Base-by-base conservation (phyloP, 83 land plant genomes). In the Picea abies region DNA sequence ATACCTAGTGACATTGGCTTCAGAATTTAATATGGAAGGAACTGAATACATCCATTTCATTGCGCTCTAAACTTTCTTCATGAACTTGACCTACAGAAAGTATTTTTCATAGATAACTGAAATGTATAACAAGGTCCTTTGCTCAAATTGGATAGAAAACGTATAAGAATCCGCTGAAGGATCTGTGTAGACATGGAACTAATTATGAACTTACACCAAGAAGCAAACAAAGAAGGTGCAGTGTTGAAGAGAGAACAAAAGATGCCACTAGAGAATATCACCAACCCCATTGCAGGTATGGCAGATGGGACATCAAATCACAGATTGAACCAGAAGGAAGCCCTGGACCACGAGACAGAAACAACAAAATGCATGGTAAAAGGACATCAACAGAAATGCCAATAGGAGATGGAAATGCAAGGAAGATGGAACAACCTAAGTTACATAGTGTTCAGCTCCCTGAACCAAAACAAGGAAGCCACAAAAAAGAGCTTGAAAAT, bases 131-230 rank as follows among this genome's bases (percentile, higher is more conserved):
- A 52, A 23, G 61, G 26, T 52, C 37, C 61, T 76, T 25, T 52
- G 35, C 10, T 52, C 26, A 22, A 73, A n/a, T 23, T 22, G 4
- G 15, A 52, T 4, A 52, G 23, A 76, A 76, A 56, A 76, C 14
- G 22, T 9, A 5, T 52, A 15, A 0, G 60, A 52, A 76, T 76
- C 79, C 56, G 58, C 12, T 60, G 26, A 9, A 25, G 61, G 16
- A 52, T 23, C 70, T 67, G 29, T 67, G 70, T 2, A 67, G 56
- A 49, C 32, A 17, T 16, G 52, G 15, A 49, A 56, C 20, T 47
- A 22, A 76, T 60, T 49, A 75, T 75, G 78, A 73, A 47, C 78
- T 20, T 47, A 58, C 77, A 49, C 9, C 41, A 68, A 68, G 72
- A 68, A 12, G 39, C 35, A 41, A 32, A 17, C 41, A n/a, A 71